Base-by-base conservation (phyloP, 1,284 basidiomycete species). In the Vanrija sp. region DNA sequence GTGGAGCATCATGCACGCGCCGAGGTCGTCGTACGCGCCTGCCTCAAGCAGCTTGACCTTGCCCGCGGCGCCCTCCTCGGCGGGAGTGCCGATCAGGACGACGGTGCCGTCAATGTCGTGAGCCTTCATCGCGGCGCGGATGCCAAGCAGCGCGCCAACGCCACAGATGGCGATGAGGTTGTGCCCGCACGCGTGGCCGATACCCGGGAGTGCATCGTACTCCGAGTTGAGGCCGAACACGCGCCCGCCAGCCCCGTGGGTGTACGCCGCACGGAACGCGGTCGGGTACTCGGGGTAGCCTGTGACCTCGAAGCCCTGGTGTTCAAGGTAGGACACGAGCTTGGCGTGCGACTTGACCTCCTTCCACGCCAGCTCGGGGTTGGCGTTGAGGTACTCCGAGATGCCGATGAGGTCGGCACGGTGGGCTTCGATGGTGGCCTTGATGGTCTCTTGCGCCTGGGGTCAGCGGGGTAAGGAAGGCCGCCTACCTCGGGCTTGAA, bases 111-210 rank as follows among this genome's bases (percentile, higher is more conserved):
- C 65, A 37, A 88, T 78, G 61, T 84, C 73, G 63, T 85, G 82
- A 53, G 82, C 78, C 67, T 83, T 75, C 64, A 92, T 72, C 6
- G 85, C 85, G 25, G 80, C 79, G 64, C 85, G 86, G 49, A 88
- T 77, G 6, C 84, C 85, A 47, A 89, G 72, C 8, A 89, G 85
- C 15, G 87, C 82, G 12, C 85, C 89, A 20, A 89, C 83, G 23
- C 89, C 90, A 48, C 83, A 81, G 53, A 87, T 84, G 27, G 88
- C 88, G 54, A 93, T 93, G 51, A 93, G 79, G 69, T 91, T 91
- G 68, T 93, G 88, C 61, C 89, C 89, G 65, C 89, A 92, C 0
- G 86, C 89, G 71, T 91, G 84, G 5, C 85, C 84, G 47, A 86
- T 78, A 18, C 80, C 78, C 79, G 62, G 60, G 6, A 67, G 46